Base-by-base conservation (phyloP, 2,329 filamentous ascomycete genomes). In the Thielaviopsis ethacetica region DNA sequence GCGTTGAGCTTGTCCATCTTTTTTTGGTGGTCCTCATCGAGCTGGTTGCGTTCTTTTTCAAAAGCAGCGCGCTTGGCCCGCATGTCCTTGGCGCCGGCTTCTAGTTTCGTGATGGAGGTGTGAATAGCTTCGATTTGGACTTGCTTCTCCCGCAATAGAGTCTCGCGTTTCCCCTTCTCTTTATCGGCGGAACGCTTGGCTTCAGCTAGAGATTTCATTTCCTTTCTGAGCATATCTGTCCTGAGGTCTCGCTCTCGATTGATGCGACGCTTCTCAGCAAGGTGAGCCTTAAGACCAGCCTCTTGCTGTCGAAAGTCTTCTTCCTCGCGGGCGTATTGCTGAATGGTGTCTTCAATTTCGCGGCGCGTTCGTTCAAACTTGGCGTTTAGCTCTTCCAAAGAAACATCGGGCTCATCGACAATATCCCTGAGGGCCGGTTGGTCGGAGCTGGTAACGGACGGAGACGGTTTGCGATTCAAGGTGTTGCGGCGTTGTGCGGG, bases 211-310 rank as follows among this genome's bases (percentile, higher is more conserved):
- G 81, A 82, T 57, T 88, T 84, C 57, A 94, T 84, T 67, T 91
- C 85, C 62, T 85, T 85, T 66, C 86, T 88, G 58, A 96, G 72
- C 67, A 90, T 89, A 52, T 88, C 84, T 54, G 89, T 96, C 56
- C 84, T 86, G 66, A 94, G 89, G 63, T 97, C 91, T 69, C 94
- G 95, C 67, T 95, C 88, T 68, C 88, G 93, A 58, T 93, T 76
- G 21, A 84, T 78, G 62, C 85, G 84, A 65, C 80, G 84, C 68
- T 95, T 83, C 56, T 85, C 80, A 64, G 94, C 88, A 61, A 88
- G 85, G 65, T 95, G 88, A 61, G 83, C 83, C 58, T 84, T 81
- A 34, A 95, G 68, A 52, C 87, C 82, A 47, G 82, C 79, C 63
- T 88, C 72, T 57, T 80, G 72, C n/a, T 77, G 74, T 63, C 80